phyloP scores from a whole-genome alignment of 352 stramenopile genomes.

The Saprolegnia diclina region DNA sequence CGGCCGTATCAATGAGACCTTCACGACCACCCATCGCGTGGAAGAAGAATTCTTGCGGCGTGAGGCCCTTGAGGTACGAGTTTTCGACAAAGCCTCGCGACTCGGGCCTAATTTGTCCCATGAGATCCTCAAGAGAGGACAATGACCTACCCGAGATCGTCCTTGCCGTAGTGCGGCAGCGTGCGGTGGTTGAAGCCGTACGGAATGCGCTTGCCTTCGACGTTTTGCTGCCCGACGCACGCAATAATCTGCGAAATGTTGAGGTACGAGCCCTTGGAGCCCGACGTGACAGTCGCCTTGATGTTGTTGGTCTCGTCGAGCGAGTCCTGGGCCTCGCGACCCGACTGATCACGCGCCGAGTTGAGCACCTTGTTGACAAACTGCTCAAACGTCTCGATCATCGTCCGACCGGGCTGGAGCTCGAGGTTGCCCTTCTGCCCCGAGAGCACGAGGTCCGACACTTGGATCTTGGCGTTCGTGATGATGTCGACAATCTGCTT shows the following conservation, averaged over 20 bases:
- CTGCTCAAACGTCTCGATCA: constrained; percentile 97
- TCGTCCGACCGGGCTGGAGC: constrained; percentile 94
- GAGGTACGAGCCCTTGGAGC: constrained; percentile 97
- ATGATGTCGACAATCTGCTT: constrained; percentile 92
- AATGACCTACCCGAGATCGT: constrained; percentile 75
- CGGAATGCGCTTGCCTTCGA: constrained; percentile 97
- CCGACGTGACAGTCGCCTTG: constrained; percentile 98
- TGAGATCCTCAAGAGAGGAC: constrained; percentile 99
- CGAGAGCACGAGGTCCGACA: constrained; percentile 92
- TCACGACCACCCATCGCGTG: constrained; percentile 99
- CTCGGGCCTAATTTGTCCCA: constrained; percentile 96
- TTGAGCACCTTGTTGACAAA: constrained; percentile 97
- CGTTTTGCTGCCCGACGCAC: constrained; percentile 98
- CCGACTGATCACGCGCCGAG: constrained; percentile 95
- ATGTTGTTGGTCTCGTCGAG: constrained; percentile 95
- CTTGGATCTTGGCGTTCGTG: constrained; percentile 80
- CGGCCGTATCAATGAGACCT: constrained; percentile 99
- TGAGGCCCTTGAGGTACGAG: constrained; percentile 98
- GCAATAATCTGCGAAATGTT: constrained; percentile 99
- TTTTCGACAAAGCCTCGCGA: constrained; percentile 99
- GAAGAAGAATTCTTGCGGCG: constrained; percentile 99
- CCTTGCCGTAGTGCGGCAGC: constrained; percentile 93
- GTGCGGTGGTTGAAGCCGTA: constrained; percentile 99
- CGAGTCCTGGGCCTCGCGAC: constrained; percentile 96
- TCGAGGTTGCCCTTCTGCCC: constrained; percentile 79